These are phyloP conservation scores for Syncephalastrum contaminatum DNA, from an alignment of 371 early-diverging fungal genomes.

Conservation along the genomic window DNA sequence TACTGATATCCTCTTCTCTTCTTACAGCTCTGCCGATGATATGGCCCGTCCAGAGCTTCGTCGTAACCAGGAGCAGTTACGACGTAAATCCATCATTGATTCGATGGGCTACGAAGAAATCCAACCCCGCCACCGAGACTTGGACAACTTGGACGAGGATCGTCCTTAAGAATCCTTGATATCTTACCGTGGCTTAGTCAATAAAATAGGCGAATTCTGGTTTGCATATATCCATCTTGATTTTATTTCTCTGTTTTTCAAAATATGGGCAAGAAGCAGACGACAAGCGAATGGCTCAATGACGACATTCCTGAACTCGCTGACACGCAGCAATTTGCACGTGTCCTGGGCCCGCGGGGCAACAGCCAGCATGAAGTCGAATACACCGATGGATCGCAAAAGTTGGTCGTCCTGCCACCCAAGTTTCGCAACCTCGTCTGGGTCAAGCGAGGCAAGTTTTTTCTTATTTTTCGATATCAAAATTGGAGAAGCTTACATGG, in stretches of 20 bases:
- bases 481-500: background rate
- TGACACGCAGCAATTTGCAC: conserved; percentile 51
- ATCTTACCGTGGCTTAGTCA: background rate
- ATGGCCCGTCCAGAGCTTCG: conserved; percentile 26
- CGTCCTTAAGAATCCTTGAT: background rate
- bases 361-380: conserved; percentile 76
- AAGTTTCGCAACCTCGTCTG: conserved; percentile 80
- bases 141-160: conserved; percentile 21
- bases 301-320: conserved; percentile 2
- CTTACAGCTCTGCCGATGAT: conserved; percentile 2
- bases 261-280: conserved; percentile 6
- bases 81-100: conserved; percentile 22
- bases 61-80: conserved; percentile 13
- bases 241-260: background rate
- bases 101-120: conserved; percentile 19
- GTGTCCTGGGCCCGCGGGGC: conserved; percentile 69
- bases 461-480: too few relatives aligned
- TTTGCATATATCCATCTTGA: too few relatives aligned
- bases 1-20: background rate
- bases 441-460: conserved; percentile 75
- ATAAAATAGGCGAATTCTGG: too few relatives aligned
- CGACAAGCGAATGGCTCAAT: conserved; percentile 30
- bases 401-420: conserved; percentile 73
- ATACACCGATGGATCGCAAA: conserved; percentile 48
- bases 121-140: conserved; percentile 20